Conservation (phyloP, 768 basidiomycete genomes). For the Psilocybe cubensis region DNA sequence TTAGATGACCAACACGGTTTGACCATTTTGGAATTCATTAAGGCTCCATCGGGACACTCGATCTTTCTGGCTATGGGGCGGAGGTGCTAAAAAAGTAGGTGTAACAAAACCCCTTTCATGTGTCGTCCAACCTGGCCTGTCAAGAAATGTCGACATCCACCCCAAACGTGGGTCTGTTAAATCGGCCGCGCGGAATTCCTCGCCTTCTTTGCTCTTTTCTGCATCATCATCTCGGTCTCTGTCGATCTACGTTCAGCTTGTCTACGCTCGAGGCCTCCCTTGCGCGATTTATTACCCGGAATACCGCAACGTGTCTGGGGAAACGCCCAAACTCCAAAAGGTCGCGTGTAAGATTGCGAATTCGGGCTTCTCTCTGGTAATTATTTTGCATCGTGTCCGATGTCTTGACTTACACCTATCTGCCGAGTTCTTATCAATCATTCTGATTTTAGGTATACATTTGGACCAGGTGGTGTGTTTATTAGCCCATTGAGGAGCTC, state of each 20-base stretch:
- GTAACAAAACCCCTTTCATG: slow-evolving; percentile 4
- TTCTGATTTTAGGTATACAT: neutral
- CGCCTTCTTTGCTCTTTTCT: neutral
- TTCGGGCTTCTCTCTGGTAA: neutral
- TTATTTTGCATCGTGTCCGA: slow-evolving; percentile 5
- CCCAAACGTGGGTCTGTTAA: neutral
- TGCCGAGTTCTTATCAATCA: slow-evolving; percentile 4
- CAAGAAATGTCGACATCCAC: neutral
- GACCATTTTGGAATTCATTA: neutral
- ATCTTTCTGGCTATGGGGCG: slow-evolving; percentile 7
- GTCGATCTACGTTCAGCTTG: neutral
- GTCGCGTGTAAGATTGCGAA: neutral
- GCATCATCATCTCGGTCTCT: neutral
- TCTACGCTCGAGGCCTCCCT: neutral
- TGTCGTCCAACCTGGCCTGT: neutral
- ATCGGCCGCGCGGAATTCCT: neutral
- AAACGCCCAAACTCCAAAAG: slow-evolving; percentile 1
- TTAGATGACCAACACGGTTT: neutral
- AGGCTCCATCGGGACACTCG: slow-evolving; percentile 4
- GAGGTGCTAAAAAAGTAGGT: neutral
- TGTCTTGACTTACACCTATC: neutral
- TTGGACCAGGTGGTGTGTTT: neutral
- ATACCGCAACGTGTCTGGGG: slow-evolving; percentile 10
- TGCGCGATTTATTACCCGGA: neutral
- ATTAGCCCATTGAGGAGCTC: neutral